A percentile compares a stretch with the other conserved stretches of the same genome.
Evolutionary conservation across 306 rosid species (phyloP).

Genomic region (Citrullus mucosospermus): DNA sequence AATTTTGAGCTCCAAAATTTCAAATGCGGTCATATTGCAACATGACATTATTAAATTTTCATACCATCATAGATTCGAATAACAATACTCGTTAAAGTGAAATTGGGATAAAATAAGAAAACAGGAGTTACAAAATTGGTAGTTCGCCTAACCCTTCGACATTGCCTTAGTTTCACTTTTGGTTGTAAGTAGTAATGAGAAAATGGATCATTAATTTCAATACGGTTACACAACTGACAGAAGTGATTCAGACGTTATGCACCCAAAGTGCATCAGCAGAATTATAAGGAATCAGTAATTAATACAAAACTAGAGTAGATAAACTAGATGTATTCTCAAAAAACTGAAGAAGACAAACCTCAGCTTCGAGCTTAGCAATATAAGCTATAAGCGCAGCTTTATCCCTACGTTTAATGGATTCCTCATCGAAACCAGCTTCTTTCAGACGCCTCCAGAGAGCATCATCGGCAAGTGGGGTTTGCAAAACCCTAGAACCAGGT

Average conservation of each 20-base stretch:
- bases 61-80: not conserved
- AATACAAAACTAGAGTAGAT: not conserved
- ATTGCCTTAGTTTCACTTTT: not conserved
- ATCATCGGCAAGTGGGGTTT: slow-evolving; percentile 60
- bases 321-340: not conserved
- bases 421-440: slow-evolving; percentile 84
- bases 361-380: slow-evolving; percentile 86
- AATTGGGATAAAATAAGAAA: not conserved
- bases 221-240: not conserved
- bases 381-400: slow-evolving; percentile 86
- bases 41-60: not conserved
- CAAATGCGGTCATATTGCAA: not conserved
- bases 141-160: not conserved
- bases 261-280: not conserved
- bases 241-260: not conserved
- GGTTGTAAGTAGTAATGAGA: not conserved
- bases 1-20: not conserved
- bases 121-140: not conserved
- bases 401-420: slow-evolving; percentile 60
- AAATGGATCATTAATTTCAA: not conserved
- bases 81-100: not conserved
- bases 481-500: slow-evolving; percentile 80
- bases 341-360: slow-evolving; percentile 30
- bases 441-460: slow-evolving; percentile 76
- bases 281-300: not conserved